phyloP scores from a whole-genome alignment of 768 basidiomycete species.

The Dictyophora rubrovolvata region DNA sequence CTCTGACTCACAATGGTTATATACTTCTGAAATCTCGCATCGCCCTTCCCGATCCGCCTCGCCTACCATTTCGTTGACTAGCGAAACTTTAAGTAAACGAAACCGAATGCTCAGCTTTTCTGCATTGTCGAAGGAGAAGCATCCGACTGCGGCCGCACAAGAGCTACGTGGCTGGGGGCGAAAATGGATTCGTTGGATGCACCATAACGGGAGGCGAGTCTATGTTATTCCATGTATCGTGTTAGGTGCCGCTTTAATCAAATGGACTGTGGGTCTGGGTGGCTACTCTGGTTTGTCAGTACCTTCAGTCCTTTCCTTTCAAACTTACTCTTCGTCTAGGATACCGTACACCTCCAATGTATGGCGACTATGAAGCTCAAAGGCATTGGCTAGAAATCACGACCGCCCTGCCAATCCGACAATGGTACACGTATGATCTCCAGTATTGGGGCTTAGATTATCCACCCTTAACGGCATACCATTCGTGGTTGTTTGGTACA shows the following conservation, averaged over 20 bases:
- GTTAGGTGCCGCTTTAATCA: conserved; percentile 45
- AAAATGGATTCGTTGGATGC: conserved; percentile 75
- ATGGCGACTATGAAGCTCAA: conserved; percentile 89
- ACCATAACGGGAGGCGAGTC: conserved; percentile 46
- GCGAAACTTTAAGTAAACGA: conserved; percentile 1
- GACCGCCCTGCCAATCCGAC: conserved; percentile 54
- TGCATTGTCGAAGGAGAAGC: conserved; percentile 8
- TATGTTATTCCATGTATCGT: conserved; percentile 52
- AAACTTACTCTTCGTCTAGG: conserved; percentile 33
- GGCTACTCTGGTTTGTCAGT: conserved; percentile 66
- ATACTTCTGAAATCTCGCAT: conserved; percentile 34
- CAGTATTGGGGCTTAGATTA: conserved; percentile 95
- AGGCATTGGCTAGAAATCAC: conserved; percentile 95
- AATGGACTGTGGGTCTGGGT: conserved; percentile 62
- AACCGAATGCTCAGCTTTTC: conserved; percentile 9
- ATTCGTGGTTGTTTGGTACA: conserved; percentile 73
- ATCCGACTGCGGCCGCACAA: conserved; percentile 8
- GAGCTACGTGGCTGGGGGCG: conserved; percentile 36
- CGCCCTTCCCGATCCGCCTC: conserved; percentile 39
- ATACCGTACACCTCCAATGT: conserved; percentile 65
- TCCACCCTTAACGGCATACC: conserved; percentile 85
- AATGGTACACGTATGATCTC: conserved; percentile 87
- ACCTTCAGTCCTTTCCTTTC: neutral
- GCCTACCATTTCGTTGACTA: conserved; percentile 18
- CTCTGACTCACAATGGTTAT: conserved; percentile 53